Base-by-base conservation (phyloP, 371 early-diverging fungal species). In the Mucor racemosus region DNA sequence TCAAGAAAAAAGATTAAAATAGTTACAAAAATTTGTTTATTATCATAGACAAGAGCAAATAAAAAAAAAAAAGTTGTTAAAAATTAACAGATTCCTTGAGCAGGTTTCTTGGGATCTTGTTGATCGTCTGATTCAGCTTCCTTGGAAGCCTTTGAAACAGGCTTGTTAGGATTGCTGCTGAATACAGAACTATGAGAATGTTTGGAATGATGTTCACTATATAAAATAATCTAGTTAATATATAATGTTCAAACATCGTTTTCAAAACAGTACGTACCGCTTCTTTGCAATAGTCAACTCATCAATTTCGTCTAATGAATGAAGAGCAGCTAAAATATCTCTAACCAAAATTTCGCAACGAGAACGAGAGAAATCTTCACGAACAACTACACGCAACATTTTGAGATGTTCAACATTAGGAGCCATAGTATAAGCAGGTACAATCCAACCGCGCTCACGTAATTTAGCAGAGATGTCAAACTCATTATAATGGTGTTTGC, bases 361-460 rank as follows among this genome's bases (percentile, higher is more conserved):
- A 44, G 76, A 75, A 21, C 78, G 75, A 39, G 81, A 78, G 46
- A 82, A 72, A 15, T 75, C 75, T 66, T 82, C 82, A 34, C 82
- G 78, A 14, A 82, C 74, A 21, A 82, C 82, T 0, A 79, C 67
- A 31, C 82, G 75, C 38, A 78, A 36, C 19, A 82, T 61, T 53
- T 78, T 75, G 26, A 76, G 41, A 5, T 76, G 53, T 19, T 76
- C 77, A 15, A 66, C 58, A 36, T 53, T 54, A 9, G 73, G 78
- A 2, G 82, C 75, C 58, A 82, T 74, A 5, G 80, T 64, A 50
- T 82, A 77, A 33, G 87, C 88, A 40, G 89, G 89, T 0, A 87
- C 80, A 62, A 90, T 87, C 89, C 87, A 90, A 6, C 86, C 85
- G 42, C 79, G 80, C 59, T 86, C 81, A 53, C 87, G 77, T 1